Conservation (phyloP, 805 yeast species). For the Osmozyma mogii region DNA sequence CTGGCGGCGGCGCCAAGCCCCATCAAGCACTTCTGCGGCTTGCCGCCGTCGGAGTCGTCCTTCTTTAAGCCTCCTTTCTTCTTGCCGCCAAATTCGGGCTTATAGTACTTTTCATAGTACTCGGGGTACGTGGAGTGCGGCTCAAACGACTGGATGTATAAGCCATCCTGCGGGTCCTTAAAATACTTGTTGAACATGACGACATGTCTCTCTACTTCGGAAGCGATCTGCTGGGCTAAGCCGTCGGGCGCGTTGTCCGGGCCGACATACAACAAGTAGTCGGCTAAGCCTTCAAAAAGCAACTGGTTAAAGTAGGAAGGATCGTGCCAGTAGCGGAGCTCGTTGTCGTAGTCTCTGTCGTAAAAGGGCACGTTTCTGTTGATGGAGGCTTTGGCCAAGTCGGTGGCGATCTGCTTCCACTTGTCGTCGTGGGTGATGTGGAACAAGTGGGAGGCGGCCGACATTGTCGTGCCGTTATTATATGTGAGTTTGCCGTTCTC, state of each 20-base stretch:
- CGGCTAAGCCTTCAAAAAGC: conserved; percentile 61
- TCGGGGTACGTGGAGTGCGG: conserved; percentile 46
- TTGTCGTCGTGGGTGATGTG: conserved; percentile 41
- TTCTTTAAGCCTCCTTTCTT: conserved; percentile 42
- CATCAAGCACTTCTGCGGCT: conserved; percentile 48
- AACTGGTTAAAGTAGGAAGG: conserved; percentile 56
- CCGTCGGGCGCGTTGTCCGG: conserved; percentile 29
- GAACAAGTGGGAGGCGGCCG: conserved; percentile 45
- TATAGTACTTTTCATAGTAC: conserved; percentile 41
- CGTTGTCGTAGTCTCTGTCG: conserved; percentile 53
- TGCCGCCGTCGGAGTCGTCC: conserved; percentile 43
- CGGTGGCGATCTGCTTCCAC: conserved; percentile 41
- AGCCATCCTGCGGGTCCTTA: conserved; percentile 50
- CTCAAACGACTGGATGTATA: conserved; percentile 53
- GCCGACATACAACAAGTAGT: conserved; percentile 47
- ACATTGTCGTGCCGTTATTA: conserved; percentile 58
- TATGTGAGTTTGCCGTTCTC: conserved; percentile 57
- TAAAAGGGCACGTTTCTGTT: conserved; percentile 49
- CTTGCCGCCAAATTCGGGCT: conserved; percentile 46
- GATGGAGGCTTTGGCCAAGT: conserved; percentile 52
- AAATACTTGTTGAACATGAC: conserved; percentile 49
- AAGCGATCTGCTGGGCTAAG: conserved; percentile 27
- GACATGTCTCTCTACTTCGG: conserved; percentile 46
- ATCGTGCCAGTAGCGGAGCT: conserved; percentile 57
- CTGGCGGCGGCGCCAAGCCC: conserved; percentile 64